A percentile compares a stretch with the other conserved stretches of the same genome.
These are phyloP conservation scores for Annulohypoxylon truncatum DNA, from an alignment of 2,329 filamentous ascomycete species.

Conservation along the genomic window DNA sequence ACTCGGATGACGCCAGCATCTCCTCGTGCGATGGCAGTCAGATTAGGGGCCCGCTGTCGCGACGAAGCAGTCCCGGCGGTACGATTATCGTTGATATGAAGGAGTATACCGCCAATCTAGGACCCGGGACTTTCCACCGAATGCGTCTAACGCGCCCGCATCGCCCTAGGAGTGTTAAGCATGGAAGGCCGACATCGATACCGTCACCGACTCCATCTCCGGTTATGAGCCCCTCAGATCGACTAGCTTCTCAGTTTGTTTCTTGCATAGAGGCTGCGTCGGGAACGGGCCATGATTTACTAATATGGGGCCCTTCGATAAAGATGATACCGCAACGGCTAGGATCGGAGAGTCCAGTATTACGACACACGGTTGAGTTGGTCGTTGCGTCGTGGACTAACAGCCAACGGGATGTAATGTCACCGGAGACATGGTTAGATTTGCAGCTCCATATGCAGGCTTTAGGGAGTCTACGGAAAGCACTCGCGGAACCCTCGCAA, in stretches of 20 bases:
- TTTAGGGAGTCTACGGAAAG: slow-evolving; percentile 44
- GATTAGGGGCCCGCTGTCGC: slow-evolving; percentile 8
- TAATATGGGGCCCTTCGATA: slow-evolving; percentile 45
- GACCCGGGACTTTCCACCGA: slow-evolving; percentile 32
- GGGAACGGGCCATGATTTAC: slow-evolving; percentile 44
- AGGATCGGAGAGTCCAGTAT: slow-evolving; percentile 34
- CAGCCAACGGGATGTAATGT: slow-evolving; percentile 39
- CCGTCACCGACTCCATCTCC: slow-evolving; percentile 27
- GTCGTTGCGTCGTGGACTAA: slow-evolving; percentile 44
- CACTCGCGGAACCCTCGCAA: slow-evolving; percentile 39
- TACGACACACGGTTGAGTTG: slow-evolving; percentile 44
- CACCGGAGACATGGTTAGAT: slow-evolving; percentile 44
- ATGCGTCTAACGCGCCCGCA: slow-evolving; percentile 32
- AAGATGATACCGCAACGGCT: slow-evolving; percentile 43
- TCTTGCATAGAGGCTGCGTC: slow-evolving; percentile 41
- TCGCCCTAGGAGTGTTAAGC: slow-evolving; percentile 4
- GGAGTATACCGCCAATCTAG: slow-evolving; percentile 30
- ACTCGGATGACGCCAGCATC: slow-evolving; percentile 21
- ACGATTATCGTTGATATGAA: slow-evolving; percentile 38
- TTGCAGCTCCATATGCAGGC: slow-evolving; percentile 44
- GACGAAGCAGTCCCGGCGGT: slow-evolving; percentile 5
- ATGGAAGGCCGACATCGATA: slow-evolving; percentile 3
- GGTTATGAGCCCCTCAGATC: slow-evolving; percentile 35
- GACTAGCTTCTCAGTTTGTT: slow-evolving; percentile 38
- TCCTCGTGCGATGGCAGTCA: slow-evolving; percentile 7